Percentiles rank a stretch among this genome's conserved stretches.
phyloP scores from a whole-genome alignment of 352 stramenopile genomes.

The Elongisporangium senticosum region DNA sequence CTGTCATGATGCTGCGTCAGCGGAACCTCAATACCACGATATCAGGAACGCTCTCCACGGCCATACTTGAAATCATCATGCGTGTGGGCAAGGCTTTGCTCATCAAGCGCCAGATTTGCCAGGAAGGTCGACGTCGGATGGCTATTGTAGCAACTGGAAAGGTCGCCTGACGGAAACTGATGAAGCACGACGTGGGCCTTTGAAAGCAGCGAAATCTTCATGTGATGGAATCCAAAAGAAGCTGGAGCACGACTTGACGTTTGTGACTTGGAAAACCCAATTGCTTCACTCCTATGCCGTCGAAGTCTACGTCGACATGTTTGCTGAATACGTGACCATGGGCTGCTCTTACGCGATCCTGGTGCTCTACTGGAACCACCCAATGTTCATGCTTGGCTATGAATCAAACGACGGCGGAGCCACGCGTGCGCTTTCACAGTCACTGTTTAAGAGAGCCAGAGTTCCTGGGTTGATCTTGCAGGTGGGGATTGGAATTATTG shows the following conservation, averaged over 20 bases:
- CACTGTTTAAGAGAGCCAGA: slow-evolving; percentile 7
- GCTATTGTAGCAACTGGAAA: too few species aligned
- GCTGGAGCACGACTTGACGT: not conserved
- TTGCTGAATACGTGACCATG: slow-evolving; percentile 40
- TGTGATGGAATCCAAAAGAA: not conserved
- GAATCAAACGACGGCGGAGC: slow-evolving; percentile 1
- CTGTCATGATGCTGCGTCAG: slow-evolving; percentile 22
- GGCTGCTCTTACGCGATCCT: slow-evolving; percentile 29
- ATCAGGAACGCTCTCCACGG: slow-evolving; percentile 12
- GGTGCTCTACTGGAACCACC: slow-evolving; percentile 23
- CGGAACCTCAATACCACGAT: slow-evolving; percentile 15
- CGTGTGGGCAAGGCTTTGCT: slow-evolving; percentile 16
- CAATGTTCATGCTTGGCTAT: slow-evolving; percentile 14
- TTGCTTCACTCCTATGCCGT: slow-evolving; percentile 16
- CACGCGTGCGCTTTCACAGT: not conserved
- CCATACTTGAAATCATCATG: slow-evolving; percentile 18
- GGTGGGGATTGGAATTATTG: slow-evolving; percentile 12
- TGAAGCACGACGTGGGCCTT: not conserved
- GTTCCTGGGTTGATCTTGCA: slow-evolving; percentile 9
- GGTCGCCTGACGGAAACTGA: not conserved
- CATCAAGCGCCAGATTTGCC: slow-evolving; percentile 7
- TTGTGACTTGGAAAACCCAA: slow-evolving; percentile 14
- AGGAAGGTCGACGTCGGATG: not conserved
- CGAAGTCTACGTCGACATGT: slow-evolving; percentile 36
- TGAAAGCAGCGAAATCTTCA: not conserved